Evolutionary conservation across 805 yeast genomes (phyloP).

Genomic region (Cephaloascus fragrans): DNA sequence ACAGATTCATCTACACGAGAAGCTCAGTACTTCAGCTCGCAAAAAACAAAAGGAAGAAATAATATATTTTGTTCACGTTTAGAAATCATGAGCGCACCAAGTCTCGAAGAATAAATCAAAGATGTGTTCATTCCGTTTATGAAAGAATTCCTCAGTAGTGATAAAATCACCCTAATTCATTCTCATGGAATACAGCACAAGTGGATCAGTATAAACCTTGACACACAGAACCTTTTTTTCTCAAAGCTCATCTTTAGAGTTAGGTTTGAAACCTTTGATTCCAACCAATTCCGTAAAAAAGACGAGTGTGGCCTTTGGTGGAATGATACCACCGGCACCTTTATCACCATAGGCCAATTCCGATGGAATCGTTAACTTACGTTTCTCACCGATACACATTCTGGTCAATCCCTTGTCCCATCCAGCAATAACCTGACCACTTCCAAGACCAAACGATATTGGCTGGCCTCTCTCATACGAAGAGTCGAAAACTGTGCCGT

Average conservation of each 20-base stretch:
- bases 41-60: too few relatives aligned
- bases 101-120: too few relatives aligned
- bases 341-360: conserved; percentile 66
- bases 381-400: conserved; percentile 85
- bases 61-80: too few relatives aligned
- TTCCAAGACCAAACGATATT: conserved; percentile 62
- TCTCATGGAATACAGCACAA: too few relatives aligned
- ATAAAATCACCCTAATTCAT: too few relatives aligned
- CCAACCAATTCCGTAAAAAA: conserved; percentile 1
- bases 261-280: not conserved
- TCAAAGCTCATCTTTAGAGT: not conserved
- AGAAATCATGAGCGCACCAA: too few relatives aligned
- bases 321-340: conserved; percentile 72
- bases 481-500: conserved; percentile 69
- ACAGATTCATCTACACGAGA: too few relatives aligned
- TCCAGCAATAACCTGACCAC: conserved; percentile 74
- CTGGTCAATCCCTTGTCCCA: conserved; percentile 79
- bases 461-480: conserved; percentile 60
- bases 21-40: too few relatives aligned
- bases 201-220: too few relatives aligned
- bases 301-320: conserved; percentile 61
- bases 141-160: too few relatives aligned
- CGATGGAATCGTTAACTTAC: conserved; percentile 74
- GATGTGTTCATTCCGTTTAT: too few relatives aligned
- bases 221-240: too few relatives aligned